Base-by-base conservation (phyloP, 1,284 basidiomycete species). In the Ustilago vetiveriae region DNA sequence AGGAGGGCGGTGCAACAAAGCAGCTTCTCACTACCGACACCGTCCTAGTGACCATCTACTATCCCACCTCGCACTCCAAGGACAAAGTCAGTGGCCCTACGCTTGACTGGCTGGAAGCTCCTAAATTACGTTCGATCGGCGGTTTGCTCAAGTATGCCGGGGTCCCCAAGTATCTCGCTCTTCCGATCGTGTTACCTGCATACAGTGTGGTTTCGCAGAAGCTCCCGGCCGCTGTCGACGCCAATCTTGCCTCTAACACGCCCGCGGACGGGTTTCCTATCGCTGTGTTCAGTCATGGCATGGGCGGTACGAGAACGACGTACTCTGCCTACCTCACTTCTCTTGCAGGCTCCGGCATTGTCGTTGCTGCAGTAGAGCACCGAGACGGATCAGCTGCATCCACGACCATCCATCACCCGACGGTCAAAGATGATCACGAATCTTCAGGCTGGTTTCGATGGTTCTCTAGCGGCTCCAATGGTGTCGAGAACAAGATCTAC, bases 321-420 rank as follows among this genome's bases (percentile, higher is more conserved):
- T 79, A 79, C 53, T 76, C 74, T 3, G 48, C 59, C 0, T 77
- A 75, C 50, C 57, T 55, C 40, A 56, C 67, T 3, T 56, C 60
- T 5, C 63, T 79, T 3, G 77, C 77, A 1, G 53, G 50, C 3
- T 66, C 72, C 2, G 77, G 77, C 22, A 62, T 75, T 24, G 52
- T 79, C 16, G 70, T 79, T 7, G 74, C 72, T 14, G 76, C 77
- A 14, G 53, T 79, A 9, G 77, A 79, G 42, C 77, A 79, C 40
- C 47, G 77, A 10, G 77, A 79, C 49, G 72, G 74, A 2, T 75
- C 74, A 7, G 52, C 54, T 0, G 58, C 76, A 3, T 70, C 52
- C 3, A 75, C 74, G 1, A 58, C 52, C 6, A 60, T 75, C 38
- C 54, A 65, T 27, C 54, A 62, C 30, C 47, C 69, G 8, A 6